phyloP scores from a whole-genome alignment of 1,139 yeast species.

The Kluyveromyces sp. region DNA sequence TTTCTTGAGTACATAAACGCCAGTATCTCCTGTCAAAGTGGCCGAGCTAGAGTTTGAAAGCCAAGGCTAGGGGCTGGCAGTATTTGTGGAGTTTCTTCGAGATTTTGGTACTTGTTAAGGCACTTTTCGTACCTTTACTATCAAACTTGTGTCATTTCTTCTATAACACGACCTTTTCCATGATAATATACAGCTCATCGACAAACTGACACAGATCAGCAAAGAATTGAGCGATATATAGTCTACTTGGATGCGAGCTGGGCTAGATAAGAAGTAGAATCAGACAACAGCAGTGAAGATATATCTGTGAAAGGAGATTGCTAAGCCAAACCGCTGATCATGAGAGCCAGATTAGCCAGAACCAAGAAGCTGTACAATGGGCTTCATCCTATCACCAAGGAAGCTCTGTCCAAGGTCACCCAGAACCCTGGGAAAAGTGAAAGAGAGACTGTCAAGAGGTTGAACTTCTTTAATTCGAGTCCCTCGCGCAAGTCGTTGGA shows the following conservation, averaged over 20 bases:
- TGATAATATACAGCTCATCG: too few species aligned
- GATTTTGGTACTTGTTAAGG: too few species aligned
- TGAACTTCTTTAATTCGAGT: neutral
- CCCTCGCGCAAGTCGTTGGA: slow-evolving; percentile 11
- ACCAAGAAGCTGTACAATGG: slow-evolving; percentile 3
- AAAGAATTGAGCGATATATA: too few species aligned
- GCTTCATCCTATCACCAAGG: slow-evolving; percentile 4
- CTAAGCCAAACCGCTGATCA: neutral
- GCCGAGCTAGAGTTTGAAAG: too few species aligned
- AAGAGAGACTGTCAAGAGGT: neutral
- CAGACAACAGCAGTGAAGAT: neutral
- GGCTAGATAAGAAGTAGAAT: too few species aligned
- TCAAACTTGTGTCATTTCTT: too few species aligned
- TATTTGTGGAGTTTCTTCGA: too few species aligned
- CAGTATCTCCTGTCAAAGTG: neutral
- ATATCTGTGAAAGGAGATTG: neutral
- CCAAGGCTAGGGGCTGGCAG: too few species aligned
- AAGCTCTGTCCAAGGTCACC: neutral
- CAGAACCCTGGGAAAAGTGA: neutral
- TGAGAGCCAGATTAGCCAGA: neutral
- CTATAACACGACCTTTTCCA: too few species aligned
- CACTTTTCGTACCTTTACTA: too few species aligned
- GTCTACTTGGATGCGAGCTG: too few species aligned
- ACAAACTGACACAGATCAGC: too few species aligned
- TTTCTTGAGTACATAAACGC: neutral